Evolutionary conservation across 2,329 filamentous ascomycete genomes (phyloP).

Genomic region (Phaeosphaeria sp.): DNA sequence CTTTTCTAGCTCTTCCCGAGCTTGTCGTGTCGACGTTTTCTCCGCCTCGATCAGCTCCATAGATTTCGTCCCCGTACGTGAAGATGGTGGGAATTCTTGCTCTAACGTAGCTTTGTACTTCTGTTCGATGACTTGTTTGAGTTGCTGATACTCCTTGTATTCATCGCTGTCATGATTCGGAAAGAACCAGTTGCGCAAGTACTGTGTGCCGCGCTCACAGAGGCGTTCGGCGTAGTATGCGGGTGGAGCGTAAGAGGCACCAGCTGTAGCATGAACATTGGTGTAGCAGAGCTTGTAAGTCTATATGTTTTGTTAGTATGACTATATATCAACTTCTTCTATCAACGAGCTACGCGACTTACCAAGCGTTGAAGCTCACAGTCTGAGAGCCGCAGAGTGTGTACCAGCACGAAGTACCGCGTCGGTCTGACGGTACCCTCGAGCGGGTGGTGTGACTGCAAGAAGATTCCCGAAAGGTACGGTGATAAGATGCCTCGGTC

Average conservation of each 20-base stretch:
- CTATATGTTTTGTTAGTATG: too few species aligned
- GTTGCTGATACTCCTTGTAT: not conserved
- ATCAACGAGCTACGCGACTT: not conserved
- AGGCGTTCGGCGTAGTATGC: conserved; percentile 51
- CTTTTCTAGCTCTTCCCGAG: not conserved
- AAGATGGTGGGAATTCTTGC: too few species aligned
- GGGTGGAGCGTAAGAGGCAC: conserved; percentile 45
- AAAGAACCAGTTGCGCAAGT: conserved; percentile 17
- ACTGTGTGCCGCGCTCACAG: conserved; percentile 46
- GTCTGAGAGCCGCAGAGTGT: conserved; percentile 19
- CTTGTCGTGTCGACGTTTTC: not conserved
- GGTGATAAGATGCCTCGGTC: conserved; percentile 36
- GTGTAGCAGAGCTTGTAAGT: conserved; percentile 44
- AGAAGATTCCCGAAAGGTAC: conserved; percentile 42
- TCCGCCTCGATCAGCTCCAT: too few species aligned
- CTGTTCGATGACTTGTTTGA: not conserved
- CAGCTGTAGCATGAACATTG: conserved; percentile 38
- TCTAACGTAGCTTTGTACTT: not conserved
- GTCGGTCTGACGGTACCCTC: conserved; percentile 36
- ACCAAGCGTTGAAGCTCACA: not conserved
- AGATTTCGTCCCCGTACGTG: too few species aligned
- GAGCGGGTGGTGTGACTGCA: conserved; percentile 39
- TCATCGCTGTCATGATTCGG: not conserved
- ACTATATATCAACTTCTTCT: too few species aligned
- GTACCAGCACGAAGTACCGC: conserved; percentile 41